These are phyloP conservation scores for Trichoderma sp. DNA, from an alignment of 2,329 filamentous ascomycete species.

Conservation along the genomic window DNA sequence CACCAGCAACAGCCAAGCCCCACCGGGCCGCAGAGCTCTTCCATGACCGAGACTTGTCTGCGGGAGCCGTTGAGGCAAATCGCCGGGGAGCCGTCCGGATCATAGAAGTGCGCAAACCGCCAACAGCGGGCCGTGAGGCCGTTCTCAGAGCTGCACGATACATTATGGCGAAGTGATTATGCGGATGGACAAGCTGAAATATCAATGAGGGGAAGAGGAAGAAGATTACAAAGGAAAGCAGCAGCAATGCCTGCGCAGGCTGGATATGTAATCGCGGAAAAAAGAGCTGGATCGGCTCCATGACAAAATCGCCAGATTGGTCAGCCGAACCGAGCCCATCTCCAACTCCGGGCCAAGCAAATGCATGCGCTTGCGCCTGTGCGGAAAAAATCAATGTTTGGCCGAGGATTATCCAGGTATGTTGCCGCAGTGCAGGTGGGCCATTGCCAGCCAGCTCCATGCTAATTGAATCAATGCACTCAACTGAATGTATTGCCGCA, in stretches of 20 bases:
- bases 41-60: constrained; percentile 74
- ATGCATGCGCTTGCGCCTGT: neutral
- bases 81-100: constrained; percentile 47
- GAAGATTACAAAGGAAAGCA: neutral
- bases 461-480: neutral
- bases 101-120: constrained; percentile 43
- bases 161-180: constrained; percentile 39
- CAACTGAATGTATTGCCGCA: neutral
- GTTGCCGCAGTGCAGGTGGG: neutral
- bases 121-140: constrained; percentile 47
- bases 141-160: constrained; percentile 55
- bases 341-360: neutral
- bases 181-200: neutral
- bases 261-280: constrained; percentile 18
- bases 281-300: constrained; percentile 5
- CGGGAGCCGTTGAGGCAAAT: constrained; percentile 56
- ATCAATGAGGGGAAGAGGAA: neutral
- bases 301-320: constrained; percentile 23
- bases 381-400: neutral
- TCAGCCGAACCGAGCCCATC: constrained; percentile 20
- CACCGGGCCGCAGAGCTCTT: constrained; percentile 74
- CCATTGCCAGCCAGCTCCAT: neutral
- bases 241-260: neutral
- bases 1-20: constrained; percentile 70
- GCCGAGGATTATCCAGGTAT: neutral